Base-by-base conservation (phyloP, 768 basidiomycete species). In the Saitozyma sp. region DNA sequence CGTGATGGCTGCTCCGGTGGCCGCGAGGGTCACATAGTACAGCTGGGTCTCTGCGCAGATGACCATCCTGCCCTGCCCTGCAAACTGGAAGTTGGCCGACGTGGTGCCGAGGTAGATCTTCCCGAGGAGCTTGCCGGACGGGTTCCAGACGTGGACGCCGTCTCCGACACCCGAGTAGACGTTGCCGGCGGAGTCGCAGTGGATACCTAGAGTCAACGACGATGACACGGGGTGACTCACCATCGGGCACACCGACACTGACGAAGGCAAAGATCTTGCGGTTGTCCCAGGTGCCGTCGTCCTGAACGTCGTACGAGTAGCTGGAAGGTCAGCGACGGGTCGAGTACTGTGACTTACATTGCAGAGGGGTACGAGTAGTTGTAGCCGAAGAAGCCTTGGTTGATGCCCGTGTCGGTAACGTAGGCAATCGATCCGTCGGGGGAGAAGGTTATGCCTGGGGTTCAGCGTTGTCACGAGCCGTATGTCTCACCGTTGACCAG, bases 371-470 rank as follows among this genome's bases (percentile, higher is more conserved):
- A 74, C 0, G 87, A 88, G 61, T 68, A 65, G 55, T 77, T 64
- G 46, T 41, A 60, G 10, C 72, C 72, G 41, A 59, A 70, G 61
- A 69, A 68, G 11, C 66, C 71, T 59, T 68, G 29, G 19, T 65
- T 55, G 61, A 61, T 48, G 56, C 77, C 77, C 1, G 77, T 78
- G 62, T 78, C 77, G n/a, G 77, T 65, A 19, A 91, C 81, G 71
- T 87, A 91, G 3, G 85, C 89, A 8, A 81, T 84, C 54, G 78
- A 84, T 9, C 89, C 88, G 64, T 88, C 85, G 1, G 81, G 78
- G n/a, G 84, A 84, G 75, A 91, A 87, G 0, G 88, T 87, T 56
- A 91, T 84, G 1, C 89, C 74, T 75, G 50, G 13, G 19, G 19
- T 41, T 60, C n/a, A 69, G 61, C 45, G 45, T 46, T 11, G 45